Percentiles rank a stretch among this genome's conserved stretches.
Evolutionary conservation across 306 rosid genomes (phyloP).

Genomic region (Quercus gilva): DNA sequence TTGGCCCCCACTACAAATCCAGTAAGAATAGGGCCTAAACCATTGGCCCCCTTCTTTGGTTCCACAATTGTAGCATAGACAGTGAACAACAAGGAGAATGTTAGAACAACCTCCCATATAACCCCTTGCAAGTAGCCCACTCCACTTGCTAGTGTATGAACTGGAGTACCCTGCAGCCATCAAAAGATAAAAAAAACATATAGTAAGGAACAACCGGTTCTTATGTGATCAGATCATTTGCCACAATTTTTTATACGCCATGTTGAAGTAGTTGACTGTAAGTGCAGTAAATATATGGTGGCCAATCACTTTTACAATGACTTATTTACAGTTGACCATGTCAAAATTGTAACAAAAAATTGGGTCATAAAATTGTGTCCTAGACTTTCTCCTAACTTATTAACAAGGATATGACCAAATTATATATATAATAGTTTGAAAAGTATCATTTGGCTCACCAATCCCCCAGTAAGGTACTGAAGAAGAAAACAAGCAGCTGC

Average conservation of each 20-base stretch:
- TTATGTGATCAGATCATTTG: no score
- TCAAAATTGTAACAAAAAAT: no score
- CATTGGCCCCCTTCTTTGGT: slow-evolving; percentile 72
- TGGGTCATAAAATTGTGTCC: no score
- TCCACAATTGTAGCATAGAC: slow-evolving; percentile 87
- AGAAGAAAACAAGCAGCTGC: slow-evolving; percentile 58
- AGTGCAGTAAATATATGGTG: no score
- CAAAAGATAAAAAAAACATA: not conserved
- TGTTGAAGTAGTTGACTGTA: no score
- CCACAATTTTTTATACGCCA: no score
- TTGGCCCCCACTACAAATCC: slow-evolving; percentile 90
- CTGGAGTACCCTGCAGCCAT: slow-evolving; percentile 55
- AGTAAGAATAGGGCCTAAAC: slow-evolving; percentile 64
- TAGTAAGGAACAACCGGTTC: no score
- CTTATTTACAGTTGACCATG: no score
- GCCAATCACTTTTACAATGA: no score
- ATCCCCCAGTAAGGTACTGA: slow-evolving; percentile 68
- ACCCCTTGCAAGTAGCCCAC: slow-evolving; percentile 72
- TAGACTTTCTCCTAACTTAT: no score
- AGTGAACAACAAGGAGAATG: slow-evolving; percentile 71
- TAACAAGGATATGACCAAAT: no score
- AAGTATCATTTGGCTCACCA: slow-evolving; percentile 27
- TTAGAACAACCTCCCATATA: slow-evolving; percentile 75
- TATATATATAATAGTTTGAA: not conserved
- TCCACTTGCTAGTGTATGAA: slow-evolving; percentile 71